phyloP scores from a whole-genome alignment of 805 yeast species.

The Jamesozyma rosinii region DNA sequence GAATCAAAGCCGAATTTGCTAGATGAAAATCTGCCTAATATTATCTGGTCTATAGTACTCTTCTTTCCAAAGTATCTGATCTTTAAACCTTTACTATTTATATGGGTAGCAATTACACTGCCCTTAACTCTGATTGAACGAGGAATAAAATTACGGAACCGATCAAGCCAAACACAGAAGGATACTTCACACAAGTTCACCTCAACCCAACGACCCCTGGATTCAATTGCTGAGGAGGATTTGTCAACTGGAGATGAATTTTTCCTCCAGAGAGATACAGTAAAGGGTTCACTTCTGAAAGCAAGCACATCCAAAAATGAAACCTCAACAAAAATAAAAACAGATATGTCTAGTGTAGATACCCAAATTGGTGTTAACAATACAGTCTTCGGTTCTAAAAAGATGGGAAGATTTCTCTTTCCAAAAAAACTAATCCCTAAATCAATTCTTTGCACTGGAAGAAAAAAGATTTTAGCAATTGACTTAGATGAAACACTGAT shows the following conservation, averaged over 20 bases:
- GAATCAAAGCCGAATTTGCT: not conserved
- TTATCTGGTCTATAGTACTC: conserved; percentile 27
- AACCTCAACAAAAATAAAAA: conserved; percentile 2
- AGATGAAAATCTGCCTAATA: not conserved
- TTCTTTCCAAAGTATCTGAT: conserved; percentile 44
- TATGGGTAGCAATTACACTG: conserved; percentile 45
- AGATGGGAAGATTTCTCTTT: conserved; percentile 35
- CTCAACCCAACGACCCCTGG: not conserved
- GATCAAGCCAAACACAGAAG: conserved; percentile 1
- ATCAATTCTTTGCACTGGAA: conserved; percentile 29
- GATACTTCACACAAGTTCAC: not conserved
- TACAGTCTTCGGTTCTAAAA: conserved; percentile 22
- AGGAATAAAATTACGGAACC: conserved; percentile 15
- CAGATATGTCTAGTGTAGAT: conserved; percentile 1
- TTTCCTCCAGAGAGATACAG: conserved; percentile 22
- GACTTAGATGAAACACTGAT: conserved; percentile 93
- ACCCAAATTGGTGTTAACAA: conserved; percentile 1
- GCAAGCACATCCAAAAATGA: conserved; percentile 5
- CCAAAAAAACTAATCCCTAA: conserved; percentile 36
- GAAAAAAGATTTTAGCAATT: conserved; percentile 56
- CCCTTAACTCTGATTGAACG: conserved; percentile 42
- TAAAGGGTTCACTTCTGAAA: conserved; percentile 26
- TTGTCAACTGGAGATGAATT: conserved; percentile 24
- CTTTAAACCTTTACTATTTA: conserved; percentile 41
- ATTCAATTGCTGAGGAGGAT: conserved; percentile 19